Base-by-base conservation (phyloP, 257 asterid species). In the Fraxinus pennsylvanica region DNA sequence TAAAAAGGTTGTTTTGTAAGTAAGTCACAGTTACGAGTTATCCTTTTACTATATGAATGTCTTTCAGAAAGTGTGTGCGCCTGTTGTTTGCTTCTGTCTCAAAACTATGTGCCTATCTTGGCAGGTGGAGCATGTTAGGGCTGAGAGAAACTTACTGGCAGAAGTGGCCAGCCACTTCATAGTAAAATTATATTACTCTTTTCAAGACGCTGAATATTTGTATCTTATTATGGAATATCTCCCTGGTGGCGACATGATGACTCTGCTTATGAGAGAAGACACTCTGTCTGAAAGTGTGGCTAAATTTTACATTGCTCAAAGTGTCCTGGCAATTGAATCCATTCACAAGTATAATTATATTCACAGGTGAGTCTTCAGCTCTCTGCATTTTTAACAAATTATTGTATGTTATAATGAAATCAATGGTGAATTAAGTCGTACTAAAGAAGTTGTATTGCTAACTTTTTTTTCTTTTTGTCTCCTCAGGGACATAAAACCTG, bases 161-260 rank as follows among this genome's bases (percentile, higher is more conserved):
- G 98, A 94, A 88, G 98, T 94, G 72, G 98, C 92, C 81, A 92
- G 98, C 82, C 98, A 94, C 89, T 92, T 86, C 85, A 94, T 94
- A 73, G 98, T 94, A 79, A 94, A 94, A 81, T 71, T 94, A 47
- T 94, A 91, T 76, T 94, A 94, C 90, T 94, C 98, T 68, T 94
- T 94, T 79, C 98, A 94, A 90, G 98, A 94, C 91, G 90, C 90
- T 47, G 98, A 94, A 76, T 87, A 94, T 84, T 87, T 94, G 73
- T 94, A 94, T 81, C 97, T 94, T 63, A 88, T 95, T 81, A 95
- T 95, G 99, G 99, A 95, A 81, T 93, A 95, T 83, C 96, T 95
- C 73, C 99, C 98, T 84, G 99, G 99, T 32, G 98, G 99, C 65
- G 99, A 95, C 84, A 92, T 93, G 96, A 93, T 95, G 99, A 93